A percentile compares a stretch with the other conserved stretches of the same genome.
These are phyloP conservation scores for Fusarium sp. DNA, from an alignment of 2,329 filamentous ascomycete species.

Conservation along the genomic window DNA sequence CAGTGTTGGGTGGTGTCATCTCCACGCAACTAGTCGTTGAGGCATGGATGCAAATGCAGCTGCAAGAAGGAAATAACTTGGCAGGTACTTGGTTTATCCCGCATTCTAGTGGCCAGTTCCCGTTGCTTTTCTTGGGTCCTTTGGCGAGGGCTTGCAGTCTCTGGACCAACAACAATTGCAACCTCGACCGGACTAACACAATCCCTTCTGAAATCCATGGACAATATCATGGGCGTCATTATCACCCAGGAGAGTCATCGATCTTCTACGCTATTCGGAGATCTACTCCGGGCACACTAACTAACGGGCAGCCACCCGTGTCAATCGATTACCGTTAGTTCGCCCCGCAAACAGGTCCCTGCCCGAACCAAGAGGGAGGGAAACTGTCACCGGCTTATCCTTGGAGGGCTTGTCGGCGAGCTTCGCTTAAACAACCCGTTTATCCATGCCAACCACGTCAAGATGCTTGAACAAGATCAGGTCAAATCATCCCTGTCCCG, in stretches of 20 bases:
- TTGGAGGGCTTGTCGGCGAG: neutral
- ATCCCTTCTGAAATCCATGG: neutral
- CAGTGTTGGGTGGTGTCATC: neutral
- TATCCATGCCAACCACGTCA: neutral
- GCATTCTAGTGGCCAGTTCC: neutral
- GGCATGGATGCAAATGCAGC: neutral
- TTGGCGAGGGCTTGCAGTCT: neutral
- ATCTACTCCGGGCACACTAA: constrained; percentile 15
- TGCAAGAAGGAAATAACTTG: neutral
- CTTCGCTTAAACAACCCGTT: neutral
- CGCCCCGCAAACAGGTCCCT: constrained; percentile 8
- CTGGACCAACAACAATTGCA: neutral
- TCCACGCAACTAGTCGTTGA: neutral
- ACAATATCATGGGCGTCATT: neutral
- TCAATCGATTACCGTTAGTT: constrained; percentile 8
- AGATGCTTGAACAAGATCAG: neutral
- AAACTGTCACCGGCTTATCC: neutral
- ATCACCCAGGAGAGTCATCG: constrained; percentile 26
- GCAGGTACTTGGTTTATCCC: neutral
- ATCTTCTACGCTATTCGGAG: constrained; percentile 14
- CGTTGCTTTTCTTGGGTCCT: neutral
- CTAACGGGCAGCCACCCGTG: neutral
- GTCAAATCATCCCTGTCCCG: neutral
- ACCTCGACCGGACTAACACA: neutral
- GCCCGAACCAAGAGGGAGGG: neutral